Base-by-base conservation (phyloP, 2,329 filamentous ascomycete genomes). In the Talaromyces atroroseus region DNA sequence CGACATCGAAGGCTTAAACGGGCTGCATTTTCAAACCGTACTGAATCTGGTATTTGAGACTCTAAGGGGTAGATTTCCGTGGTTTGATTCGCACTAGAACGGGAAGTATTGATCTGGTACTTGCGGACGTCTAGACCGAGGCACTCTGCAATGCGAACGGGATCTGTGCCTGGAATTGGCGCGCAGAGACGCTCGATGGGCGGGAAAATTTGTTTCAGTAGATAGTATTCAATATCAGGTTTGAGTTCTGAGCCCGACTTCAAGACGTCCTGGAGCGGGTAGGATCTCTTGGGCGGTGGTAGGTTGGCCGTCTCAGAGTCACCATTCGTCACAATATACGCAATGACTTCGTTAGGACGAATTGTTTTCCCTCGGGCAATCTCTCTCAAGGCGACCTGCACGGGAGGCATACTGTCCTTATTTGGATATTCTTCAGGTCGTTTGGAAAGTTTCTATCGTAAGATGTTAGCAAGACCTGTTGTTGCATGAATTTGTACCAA, bases 141-240 rank as follows among this genome's bases (percentile, higher is more conserved):
- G 70, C 94, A 95, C 69, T 96, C 92, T 1, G 94, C 94, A 10
- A 99, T 82, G 62, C 92, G 86, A 1, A 90, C 84, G 7, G 92
- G 88, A 61, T 96, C 95, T 1, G 94, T 99, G 58, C 94, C 94
- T 14, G 84, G 84, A 66, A 99, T 96, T 59, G 95, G 96, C 59
- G 92, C 94, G 70, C 94, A 99, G 21, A 99, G 85, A 80, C 94
- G 90, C 76, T 99, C 94, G 24, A 99, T 94, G 0, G 94, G 94
- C 11, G 94, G 94, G 74, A 99, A 90, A 58, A 99, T 96, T 73
- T 99, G 94, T 78, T 99, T 99, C 77, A 90, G 88, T 40, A 99
- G 84, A 72, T 99, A 99, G 83, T 92, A 97, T 69, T 99, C 94
- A n/a, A 96, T 83, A 67, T 99, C 94, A 2, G 92, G 90, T 57